Evolutionary conservation across 345 rosid species (phyloP), one percentile per base, ranked within the genome.

Genomic region (Linum lewisii): DNA sequence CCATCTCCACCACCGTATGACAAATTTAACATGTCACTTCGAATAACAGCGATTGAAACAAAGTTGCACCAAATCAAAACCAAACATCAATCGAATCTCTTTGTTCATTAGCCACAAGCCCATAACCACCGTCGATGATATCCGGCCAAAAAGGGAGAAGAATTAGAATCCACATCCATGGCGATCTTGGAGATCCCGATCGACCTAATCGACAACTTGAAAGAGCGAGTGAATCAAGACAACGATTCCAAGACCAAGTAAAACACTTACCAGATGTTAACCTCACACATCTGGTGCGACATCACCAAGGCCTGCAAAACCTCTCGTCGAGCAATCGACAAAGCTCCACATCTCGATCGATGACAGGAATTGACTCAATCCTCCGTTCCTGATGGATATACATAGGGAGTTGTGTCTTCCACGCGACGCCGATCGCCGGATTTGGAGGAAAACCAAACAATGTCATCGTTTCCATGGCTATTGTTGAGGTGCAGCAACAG

Each of bases 361-460:
- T 57, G 85, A 84, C 34, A 69, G 81, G 29, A 59, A 73, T 15
- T 67, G 79, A 58, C 63, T 80, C 51, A 26, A 3, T 13, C 85
- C 87, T 0, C 63, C 76, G 15, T 57, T 82, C 6, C 83, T 83
- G 18, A 32, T 63, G 4, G 72, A 76, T n/a, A 9, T 80, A 71
- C 59, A 55, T 78, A 4, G 82, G 87, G 21, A 80, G 79, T 20
- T 78, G 61, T 2, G 25, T 76, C 15, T 80, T 76, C 42, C 64
- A 59, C 1, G 61, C 76, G 7, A 52, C 81, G 1, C 59, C 71
- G 0, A 56, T 53, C 15, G 66, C 64, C 0, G 9, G 8, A 6
- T 16, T 69, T 0, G 66, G 70, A 0, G 82, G n/a, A n/a, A n/a
- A n/a, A n/a, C n/a, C n/a, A n/a, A n/a, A n/a, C n/a, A n/a, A n/a